These are phyloP conservation scores for Fusarium sp. DNA, from an alignment of 2,329 filamentous ascomycete genomes.

Conservation along the genomic window DNA sequence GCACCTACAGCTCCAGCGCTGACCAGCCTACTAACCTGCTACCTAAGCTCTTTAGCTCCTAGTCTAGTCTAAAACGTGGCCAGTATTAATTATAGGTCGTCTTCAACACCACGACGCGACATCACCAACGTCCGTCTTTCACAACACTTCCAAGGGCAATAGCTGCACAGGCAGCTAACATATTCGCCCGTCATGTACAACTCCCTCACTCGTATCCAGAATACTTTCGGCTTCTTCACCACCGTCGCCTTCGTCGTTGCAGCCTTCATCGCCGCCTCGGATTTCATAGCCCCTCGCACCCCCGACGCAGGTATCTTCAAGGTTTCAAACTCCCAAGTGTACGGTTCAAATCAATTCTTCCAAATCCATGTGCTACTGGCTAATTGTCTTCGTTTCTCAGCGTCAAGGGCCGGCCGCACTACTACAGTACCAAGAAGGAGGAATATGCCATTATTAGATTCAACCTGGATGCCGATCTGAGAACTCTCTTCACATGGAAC, in stretches of 20 bases:
- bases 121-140: conserved; percentile 20
- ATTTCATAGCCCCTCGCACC: conserved; percentile 75
- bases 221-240: conserved; percentile 98
- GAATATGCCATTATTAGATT: conserved; percentile 97
- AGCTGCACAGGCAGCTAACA: conserved; percentile 26
- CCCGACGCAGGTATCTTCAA: conserved; percentile 70
- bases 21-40: conserved; percentile 3
- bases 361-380: background rate
- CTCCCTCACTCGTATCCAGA: conserved; percentile 84
- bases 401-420: conserved; percentile 91
- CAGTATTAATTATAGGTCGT: conserved; percentile 24
- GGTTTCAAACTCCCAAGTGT: conserved; percentile 87
- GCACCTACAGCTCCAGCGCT: conserved; percentile 23
- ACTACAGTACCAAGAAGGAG: conserved; percentile 91
- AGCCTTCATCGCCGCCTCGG: conserved; percentile 82
- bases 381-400: conserved; percentile 56
- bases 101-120: conserved; percentile 36
- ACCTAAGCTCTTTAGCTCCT: conserved; percentile 15
- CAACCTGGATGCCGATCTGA: conserved; percentile 90
- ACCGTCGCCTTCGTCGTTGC: conserved; percentile 88
- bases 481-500: conserved; percentile 97
- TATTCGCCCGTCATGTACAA: conserved; percentile 79
- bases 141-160: conserved; percentile 16
- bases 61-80: conserved; percentile 38
- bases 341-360: conserved; percentile 49